These are phyloP conservation scores for Hortiboletus campestris DNA, from an alignment of 768 basidiomycete genomes.

Conservation along the genomic window DNA sequence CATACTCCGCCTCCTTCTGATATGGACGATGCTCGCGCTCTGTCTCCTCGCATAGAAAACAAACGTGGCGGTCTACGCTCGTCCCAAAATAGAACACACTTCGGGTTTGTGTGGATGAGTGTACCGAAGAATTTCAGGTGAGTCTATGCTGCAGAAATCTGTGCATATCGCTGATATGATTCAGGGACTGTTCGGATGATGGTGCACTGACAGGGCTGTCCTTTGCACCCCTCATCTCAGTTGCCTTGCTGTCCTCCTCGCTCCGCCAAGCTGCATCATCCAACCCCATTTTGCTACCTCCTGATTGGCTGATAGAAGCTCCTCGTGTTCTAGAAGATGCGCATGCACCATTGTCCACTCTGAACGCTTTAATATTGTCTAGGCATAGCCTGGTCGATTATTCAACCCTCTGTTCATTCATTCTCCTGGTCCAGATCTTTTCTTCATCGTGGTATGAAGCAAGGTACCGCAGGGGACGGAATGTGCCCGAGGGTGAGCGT, in stretches of 20 bases:
- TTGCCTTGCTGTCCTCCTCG: conserved; percentile 60
- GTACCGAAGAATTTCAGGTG: conserved; percentile 86
- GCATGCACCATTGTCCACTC: conserved; percentile 41
- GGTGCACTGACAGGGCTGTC: conserved; percentile 81
- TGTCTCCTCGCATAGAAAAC: conserved; percentile 47
- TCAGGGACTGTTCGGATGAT: conserved; percentile 79
- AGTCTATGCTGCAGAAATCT: conserved; percentile 10
- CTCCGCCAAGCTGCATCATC: conserved; percentile 36
- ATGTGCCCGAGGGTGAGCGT: conserved; percentile 63
- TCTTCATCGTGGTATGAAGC: conserved; percentile 77
- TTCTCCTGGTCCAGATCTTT: conserved; percentile 75
- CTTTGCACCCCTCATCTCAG: conserved; percentile 78
- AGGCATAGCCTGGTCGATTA: conserved; percentile 78
- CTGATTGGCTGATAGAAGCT: conserved; percentile 75
- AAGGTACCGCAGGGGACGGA: conserved; percentile 39
- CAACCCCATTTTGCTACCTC: conserved; percentile 41
- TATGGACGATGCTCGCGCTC: conserved; percentile 18
- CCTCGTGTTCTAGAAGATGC: conserved; percentile 55
- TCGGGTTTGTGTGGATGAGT: conserved; percentile 86
- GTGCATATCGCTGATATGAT: conserved; percentile 10
- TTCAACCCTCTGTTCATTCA: conserved; percentile 75
- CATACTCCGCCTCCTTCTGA: conserved; percentile 13
- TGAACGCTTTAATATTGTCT: conserved; percentile 59
- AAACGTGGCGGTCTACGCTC: conserved; percentile 36
- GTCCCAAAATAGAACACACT: conserved; percentile 45